Evolutionary conservation across 768 basidiomycete genomes (phyloP).

Genomic region (Suillus placidus): DNA sequence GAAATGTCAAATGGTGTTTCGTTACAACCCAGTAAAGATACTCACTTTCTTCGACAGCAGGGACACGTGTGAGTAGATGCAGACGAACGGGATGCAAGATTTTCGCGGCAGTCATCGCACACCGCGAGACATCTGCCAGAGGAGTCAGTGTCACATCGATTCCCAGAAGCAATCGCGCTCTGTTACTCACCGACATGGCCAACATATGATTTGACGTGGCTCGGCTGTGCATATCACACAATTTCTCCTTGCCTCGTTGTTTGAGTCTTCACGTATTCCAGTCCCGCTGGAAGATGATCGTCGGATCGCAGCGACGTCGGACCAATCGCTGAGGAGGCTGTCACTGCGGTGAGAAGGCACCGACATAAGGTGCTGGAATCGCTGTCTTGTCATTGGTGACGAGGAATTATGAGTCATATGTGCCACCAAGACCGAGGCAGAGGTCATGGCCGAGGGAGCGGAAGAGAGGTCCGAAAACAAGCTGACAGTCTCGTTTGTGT

Average conservation of each 20-base stretch:
- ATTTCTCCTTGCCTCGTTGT: slow-evolving; percentile 35
- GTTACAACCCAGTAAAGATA: slow-evolving; percentile 14
- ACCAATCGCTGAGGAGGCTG: slow-evolving; percentile 30
- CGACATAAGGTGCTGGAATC: slow-evolving; percentile 43
- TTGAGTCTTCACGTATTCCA: slow-evolving; percentile 24
- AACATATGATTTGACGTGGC: slow-evolving; percentile 72
- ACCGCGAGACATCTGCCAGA: slow-evolving; percentile 48
- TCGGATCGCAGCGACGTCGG: slow-evolving; percentile 32
- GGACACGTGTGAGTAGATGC: slow-evolving; percentile 55
- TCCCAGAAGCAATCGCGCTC: neutral
- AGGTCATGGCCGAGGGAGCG: slow-evolving; percentile 32
- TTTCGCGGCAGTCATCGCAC: slow-evolving; percentile 57
- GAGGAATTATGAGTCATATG: slow-evolving; percentile 49
- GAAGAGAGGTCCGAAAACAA: slow-evolving; percentile 60
- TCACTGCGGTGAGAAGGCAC: slow-evolving; percentile 17
- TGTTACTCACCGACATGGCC: slow-evolving; percentile 75
- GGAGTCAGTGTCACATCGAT: slow-evolving; percentile 3
- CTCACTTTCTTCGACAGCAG: slow-evolving; percentile 52
- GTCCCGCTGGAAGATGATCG: slow-evolving; percentile 19
- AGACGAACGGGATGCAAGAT: slow-evolving; percentile 51
- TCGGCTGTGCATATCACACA: slow-evolving; percentile 79
- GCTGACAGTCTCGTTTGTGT: slow-evolving; percentile 44
- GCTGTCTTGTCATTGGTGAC: slow-evolving; percentile 52
- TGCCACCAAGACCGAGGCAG: slow-evolving; percentile 53
- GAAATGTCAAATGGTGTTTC: neutral